These are phyloP conservation scores for Mycena albidolilacea DNA, from an alignment of 768 basidiomycete species.

Conservation along the genomic window DNA sequence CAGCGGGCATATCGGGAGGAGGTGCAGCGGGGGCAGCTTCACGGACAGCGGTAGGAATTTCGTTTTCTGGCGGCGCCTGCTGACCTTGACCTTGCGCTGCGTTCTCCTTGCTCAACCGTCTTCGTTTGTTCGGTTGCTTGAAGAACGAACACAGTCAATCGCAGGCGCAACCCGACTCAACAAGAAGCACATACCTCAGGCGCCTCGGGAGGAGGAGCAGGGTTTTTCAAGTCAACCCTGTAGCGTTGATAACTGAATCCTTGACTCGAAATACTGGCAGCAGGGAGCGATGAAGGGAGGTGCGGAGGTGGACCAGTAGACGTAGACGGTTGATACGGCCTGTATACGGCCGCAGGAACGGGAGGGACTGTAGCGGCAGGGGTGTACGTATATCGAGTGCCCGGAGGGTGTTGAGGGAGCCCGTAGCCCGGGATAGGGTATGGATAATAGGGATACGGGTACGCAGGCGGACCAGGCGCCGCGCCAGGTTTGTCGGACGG, in stretches of 20 bases:
- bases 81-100: neutral
- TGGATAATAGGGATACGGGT: conserved; percentile 44
- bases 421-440: conserved; percentile 37
- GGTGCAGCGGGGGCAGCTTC: neutral
- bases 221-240: conserved; percentile 9
- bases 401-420: conserved; percentile 11
- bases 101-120: conserved; percentile 23
- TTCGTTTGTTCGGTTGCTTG: conserved; percentile 25
- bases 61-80: neutral
- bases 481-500: neutral
- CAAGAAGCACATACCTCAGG: conserved; percentile 28
- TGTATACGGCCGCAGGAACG: conserved; percentile 1
- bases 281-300: neutral
- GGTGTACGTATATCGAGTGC: conserved; percentile 2
- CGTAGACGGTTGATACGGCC: conserved; percentile 8
- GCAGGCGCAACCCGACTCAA: neutral
- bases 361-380: neutral
- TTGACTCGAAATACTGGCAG: neutral
- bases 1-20: conserved; percentile 3
- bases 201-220: conserved; percentile 3
- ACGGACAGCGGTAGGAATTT: neutral
- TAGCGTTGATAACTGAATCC: conserved; percentile 20
- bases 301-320: no score
- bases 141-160: conserved; percentile 15
- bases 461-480: conserved; percentile 11